These are phyloP conservation scores for Trichoderma breve DNA, from an alignment of 2,329 filamentous ascomycete species.

Conservation along the genomic window DNA sequence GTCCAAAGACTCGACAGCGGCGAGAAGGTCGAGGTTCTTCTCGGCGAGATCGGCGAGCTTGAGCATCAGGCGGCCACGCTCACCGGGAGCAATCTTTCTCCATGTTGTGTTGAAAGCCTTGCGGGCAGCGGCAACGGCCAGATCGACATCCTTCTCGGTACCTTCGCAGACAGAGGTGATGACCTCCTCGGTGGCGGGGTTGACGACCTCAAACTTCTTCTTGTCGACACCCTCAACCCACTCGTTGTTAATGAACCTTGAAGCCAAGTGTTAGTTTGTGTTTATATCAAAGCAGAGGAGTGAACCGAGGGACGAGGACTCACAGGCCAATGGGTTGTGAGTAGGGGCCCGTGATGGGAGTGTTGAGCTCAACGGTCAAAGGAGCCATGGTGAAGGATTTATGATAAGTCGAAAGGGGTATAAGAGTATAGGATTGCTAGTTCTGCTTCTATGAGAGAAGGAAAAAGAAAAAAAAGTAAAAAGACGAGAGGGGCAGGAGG, in stretches of 20 bases:
- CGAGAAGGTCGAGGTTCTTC: slow-evolving; percentile 72
- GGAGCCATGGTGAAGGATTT: slow-evolving; percentile 36
- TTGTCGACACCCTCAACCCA: slow-evolving; percentile 77
- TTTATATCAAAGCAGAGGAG: not conserved
- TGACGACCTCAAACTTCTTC: slow-evolving; percentile 89
- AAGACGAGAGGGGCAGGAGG: not conserved
- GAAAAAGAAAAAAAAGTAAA: not conserved
- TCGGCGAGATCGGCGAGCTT: slow-evolving; percentile 81
- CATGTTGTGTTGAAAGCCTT: slow-evolving; percentile 78
- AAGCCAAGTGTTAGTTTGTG: not conserved
- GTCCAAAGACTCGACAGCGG: slow-evolving; percentile 82
- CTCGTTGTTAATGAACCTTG: slow-evolving; percentile 82
- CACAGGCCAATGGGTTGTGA: slow-evolving; percentile 62
- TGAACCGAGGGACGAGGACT: slow-evolving; percentile 28
- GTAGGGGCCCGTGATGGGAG: slow-evolving; percentile 61
- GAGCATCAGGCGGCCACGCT: slow-evolving; percentile 66
- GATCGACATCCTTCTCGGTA: slow-evolving; percentile 79
- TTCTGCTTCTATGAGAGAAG: not conserved
- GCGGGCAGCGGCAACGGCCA: slow-evolving; percentile 81
- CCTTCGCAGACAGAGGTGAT: slow-evolving; percentile 82
- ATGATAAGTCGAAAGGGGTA: not conserved
- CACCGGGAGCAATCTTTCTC: slow-evolving; percentile 64
- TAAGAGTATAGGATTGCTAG: not conserved
- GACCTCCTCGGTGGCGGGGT: slow-evolving; percentile 80
- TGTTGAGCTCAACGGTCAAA: slow-evolving; percentile 62